Evolutionary conservation across 257 asterid genomes (phyloP), one percentile per base, ranked within the genome.

Genomic region (Petunia axillaris): DNA sequence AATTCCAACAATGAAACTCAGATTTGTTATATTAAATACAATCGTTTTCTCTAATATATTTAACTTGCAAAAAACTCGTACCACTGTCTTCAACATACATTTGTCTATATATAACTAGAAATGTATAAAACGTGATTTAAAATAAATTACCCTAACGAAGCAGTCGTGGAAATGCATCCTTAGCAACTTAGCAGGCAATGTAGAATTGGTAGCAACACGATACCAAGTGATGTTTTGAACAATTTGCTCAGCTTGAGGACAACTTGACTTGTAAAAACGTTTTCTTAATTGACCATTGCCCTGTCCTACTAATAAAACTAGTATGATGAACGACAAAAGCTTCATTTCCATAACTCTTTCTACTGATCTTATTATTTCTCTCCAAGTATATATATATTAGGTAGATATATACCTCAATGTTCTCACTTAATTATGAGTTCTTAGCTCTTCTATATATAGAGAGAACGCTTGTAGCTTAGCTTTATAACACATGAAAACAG

Each of bases 81-180:
- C 25, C 25, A 25, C 25, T 25, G 25, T 25, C 25, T 25, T 25
- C 35, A 64, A 14, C 1, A 41, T 6, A 64, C 13, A 48, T 64
- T 10, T 64, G 6, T 25, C 25, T 25, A 5, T 37, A 13, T 64
- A 4, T 25, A 25, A 25, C 25, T 25, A 25, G 25, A 25, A 25
- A 25, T 25, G 25, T 25, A 25, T 25, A 25, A 25, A 25, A 25
- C 25, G 25, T 25, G 25, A 25, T 25, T 25, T 25, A 25, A 25
- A 25, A 25, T 25, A 25, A 25, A 25, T 25, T 78, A 85, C 88
- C 87, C 88, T 85, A 8, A 87, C 90, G 67, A 89, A 87, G 16
- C 88, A 89, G 76, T 87, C 90, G 52, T 87, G 91, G 81, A 85
- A 89, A 80, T 87, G 90, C 88, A 89, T 83, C 75, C 90, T 84